Evolutionary conservation across 495 filamentous ascomycete species (phyloP).

Genomic region (Glarea lozoyensis): DNA sequence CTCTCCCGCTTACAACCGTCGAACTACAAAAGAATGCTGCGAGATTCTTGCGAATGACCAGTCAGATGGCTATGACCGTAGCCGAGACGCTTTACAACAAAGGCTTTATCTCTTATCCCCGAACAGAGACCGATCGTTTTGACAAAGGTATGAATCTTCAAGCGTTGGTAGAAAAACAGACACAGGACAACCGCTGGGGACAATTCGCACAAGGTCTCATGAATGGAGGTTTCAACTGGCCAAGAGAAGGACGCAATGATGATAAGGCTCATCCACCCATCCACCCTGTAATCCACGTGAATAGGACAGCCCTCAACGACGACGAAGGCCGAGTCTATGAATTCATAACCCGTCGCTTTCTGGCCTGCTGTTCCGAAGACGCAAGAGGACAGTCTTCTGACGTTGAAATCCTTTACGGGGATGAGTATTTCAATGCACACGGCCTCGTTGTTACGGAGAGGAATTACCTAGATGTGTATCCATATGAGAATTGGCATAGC

Average conservation of each 20-base stretch:
- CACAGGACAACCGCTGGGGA: conserved; percentile 67
- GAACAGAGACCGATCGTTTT: conserved; percentile 96
- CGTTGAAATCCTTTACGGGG: conserved; percentile 76
- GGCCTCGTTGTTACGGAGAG: conserved; percentile 79
- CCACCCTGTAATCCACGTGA: conserved; percentile 78
- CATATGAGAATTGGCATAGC: conserved; percentile 92
- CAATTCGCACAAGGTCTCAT: conserved; percentile 71
- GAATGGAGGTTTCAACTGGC: conserved; percentile 70
- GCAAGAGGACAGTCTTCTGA: conserved; percentile 77
- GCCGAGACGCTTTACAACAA: conserved; percentile 89
- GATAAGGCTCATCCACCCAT: conserved; percentile 97
- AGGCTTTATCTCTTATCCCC: conserved; percentile 93
- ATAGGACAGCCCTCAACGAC: conserved; percentile 46
- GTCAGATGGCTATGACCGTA: conserved; percentile 78
- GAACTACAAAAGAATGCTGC: conserved; percentile 97
- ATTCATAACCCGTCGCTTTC: conserved; percentile 86
- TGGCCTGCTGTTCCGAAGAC: conserved; percentile 94
- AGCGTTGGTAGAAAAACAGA: conserved; percentile 76
- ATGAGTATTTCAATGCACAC: conserved; percentile 69
- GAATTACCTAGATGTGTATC: conserved; percentile 93
- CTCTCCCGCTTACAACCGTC: conserved; percentile 90
- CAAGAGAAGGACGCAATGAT: conserved; percentile 76
- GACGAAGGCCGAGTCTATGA: conserved; percentile 78
- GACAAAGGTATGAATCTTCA: conserved; percentile 82
- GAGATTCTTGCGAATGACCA: conserved; percentile 73